phyloP scores from a whole-genome alignment of 495 filamentous ascomycete genomes.

The Penicillium parvum region DNA sequence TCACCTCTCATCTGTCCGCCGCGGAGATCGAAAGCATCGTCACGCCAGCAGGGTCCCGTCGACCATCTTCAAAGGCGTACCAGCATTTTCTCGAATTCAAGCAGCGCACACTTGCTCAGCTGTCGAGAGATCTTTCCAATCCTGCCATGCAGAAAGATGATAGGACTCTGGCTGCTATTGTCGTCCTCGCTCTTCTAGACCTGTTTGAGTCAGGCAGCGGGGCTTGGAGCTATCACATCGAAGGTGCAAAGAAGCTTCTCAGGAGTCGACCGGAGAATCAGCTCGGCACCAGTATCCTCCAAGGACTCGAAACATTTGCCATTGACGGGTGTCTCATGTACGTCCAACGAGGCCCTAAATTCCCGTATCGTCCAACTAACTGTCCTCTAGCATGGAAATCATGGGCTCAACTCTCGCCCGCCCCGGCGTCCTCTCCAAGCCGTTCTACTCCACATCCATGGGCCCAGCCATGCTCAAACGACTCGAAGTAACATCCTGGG shows the following conservation, averaged over 20 bases:
- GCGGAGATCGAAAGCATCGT: constrained; percentile 30
- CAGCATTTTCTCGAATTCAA: constrained; percentile 42
- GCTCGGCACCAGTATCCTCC: constrained; percentile 25
- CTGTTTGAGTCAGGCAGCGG: constrained; percentile 43
- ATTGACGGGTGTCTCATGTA: constrained; percentile 43
- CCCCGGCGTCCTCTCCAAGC: constrained; percentile 41
- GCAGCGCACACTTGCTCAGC: constrained; percentile 39
- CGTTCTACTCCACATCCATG: constrained; percentile 41
- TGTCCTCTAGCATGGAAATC: constrained; percentile 35
- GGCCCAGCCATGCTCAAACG: constrained; percentile 39
- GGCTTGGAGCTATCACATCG: constrained; percentile 46
- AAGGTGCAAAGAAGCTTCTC: constrained; percentile 43
- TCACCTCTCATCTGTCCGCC: constrained; percentile 16
- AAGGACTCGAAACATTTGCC: constrained; percentile 40
- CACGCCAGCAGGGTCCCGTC: constrained; percentile 25
- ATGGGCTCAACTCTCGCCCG: constrained; percentile 47
- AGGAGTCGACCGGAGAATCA: constrained; percentile 24
- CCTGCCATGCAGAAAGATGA: constrained; percentile 38
- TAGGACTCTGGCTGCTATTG: constrained; percentile 37
- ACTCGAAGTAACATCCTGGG: constrained; percentile 46
- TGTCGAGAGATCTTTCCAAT: constrained; percentile 35
- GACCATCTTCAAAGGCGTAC: constrained; percentile 30
- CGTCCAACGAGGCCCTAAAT: constrained; percentile 2
- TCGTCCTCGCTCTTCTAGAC: constrained; percentile 42
- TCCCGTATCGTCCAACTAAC: constrained; percentile 3